phyloP scores from a whole-genome alignment of 208 protist species.

The Phytomonas sp. region DNA sequence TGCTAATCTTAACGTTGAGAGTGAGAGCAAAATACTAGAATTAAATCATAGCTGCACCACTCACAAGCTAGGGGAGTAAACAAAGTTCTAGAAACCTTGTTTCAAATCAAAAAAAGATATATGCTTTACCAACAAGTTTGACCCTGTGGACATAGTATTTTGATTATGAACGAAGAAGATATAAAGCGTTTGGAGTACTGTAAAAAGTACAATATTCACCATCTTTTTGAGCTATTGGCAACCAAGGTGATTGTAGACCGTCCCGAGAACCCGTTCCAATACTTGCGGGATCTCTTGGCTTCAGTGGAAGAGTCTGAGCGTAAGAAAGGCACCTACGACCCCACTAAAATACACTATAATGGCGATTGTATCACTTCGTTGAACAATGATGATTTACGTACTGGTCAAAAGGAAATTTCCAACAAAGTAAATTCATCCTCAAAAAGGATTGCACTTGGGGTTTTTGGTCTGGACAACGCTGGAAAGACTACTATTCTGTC shows the following conservation, averaged over 20 bases:
- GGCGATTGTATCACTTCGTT: conserved; percentile 3
- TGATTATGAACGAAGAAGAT: conserved; percentile 27
- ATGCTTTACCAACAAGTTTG: background rate
- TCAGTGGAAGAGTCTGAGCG: conserved; percentile 72
- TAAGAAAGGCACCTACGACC: conserved; percentile 75
- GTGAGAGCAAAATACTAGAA: background rate
- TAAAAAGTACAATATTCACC: conserved; percentile 85
- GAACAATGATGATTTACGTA: background rate
- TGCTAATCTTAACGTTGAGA: background rate
- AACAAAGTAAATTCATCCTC: background rate
- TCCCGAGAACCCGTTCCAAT: conserved; percentile 82
- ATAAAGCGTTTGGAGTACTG: conserved; percentile 73
- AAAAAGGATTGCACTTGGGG: conserved; percentile 69
- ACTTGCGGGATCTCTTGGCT: conserved; percentile 60
- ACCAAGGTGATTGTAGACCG: conserved; percentile 79
- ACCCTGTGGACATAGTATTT: conserved; percentile 15
- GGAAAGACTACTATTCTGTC: conserved; percentile 99
- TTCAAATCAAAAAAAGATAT: background rate
- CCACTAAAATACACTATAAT: conserved; percentile 52
- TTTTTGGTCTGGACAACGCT: conserved; percentile 85
- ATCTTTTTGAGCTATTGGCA: conserved; percentile 87
- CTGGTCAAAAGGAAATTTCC: conserved; percentile 7
- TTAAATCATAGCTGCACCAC: background rate
- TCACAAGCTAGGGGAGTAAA: background rate
- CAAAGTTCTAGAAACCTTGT: background rate